phyloP scores from a whole-genome alignment of 768 basidiomycete genomes.

The Psilocybe cubensis region DNA sequence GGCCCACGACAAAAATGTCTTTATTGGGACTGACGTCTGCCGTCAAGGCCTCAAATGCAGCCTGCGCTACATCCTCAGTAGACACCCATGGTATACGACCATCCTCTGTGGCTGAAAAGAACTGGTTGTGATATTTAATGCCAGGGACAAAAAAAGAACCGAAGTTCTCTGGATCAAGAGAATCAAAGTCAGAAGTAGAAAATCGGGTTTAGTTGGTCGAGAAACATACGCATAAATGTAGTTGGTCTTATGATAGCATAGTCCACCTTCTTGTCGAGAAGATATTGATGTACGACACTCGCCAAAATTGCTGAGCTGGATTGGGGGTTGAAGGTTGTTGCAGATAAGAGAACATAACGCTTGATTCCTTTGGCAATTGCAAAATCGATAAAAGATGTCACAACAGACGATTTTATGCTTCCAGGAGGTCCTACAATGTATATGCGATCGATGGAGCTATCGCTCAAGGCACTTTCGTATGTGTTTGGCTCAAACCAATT shows the following conservation, averaged over 20 bases:
- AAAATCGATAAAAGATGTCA: constrained; percentile 32
- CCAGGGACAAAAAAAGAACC: constrained; percentile 12
- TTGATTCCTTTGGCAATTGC: constrained; percentile 29
- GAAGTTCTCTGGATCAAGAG: constrained; percentile 33
- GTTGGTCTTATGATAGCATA: constrained; percentile 30
- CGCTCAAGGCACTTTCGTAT: constrained; percentile 4
- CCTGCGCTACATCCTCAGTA: constrained; percentile 31
- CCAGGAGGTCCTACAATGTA: background rate
- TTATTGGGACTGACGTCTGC: constrained; percentile 18
- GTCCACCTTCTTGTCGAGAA: constrained; percentile 24
- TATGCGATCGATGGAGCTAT: background rate
- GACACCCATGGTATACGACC: constrained; percentile 27
- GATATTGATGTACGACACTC: constrained; percentile 29
- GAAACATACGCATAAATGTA: constrained; percentile 32
- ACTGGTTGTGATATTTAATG: constrained; percentile 26
- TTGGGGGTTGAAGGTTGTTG: constrained; percentile 14
- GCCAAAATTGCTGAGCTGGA: background rate
- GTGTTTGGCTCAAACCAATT: constrained; percentile 19
- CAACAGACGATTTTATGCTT: background rate
- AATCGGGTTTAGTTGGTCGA: no score
- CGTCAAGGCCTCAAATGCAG: constrained; percentile 27
- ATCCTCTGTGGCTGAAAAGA: constrained; percentile 23
- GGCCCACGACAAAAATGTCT: constrained; percentile 15
- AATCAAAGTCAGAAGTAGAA: no score
- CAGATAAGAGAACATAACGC: constrained; percentile 32